phyloP scores from a whole-genome alignment of 2,329 filamentous ascomycete genomes.

The Akanthomyces muscarius region DNA sequence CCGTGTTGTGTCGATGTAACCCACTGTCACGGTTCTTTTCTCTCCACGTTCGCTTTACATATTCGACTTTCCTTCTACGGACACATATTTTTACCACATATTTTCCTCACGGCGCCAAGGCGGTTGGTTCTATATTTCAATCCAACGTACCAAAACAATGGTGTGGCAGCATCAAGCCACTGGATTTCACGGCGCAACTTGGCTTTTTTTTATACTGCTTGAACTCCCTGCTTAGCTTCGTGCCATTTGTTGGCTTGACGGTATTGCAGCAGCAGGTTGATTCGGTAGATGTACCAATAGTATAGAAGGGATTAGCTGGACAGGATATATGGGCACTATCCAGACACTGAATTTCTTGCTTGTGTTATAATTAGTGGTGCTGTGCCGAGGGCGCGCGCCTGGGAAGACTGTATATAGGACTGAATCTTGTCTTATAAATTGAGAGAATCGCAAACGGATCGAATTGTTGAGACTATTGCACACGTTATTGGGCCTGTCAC shows the following conservation, averaged over 20 bases:
- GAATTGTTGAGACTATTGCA: not conserved
- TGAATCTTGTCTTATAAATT: not conserved
- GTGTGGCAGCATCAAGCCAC: not conserved
- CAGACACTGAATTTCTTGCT: not conserved
- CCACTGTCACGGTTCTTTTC: conserved; percentile 16
- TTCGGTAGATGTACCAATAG: conserved; percentile 9
- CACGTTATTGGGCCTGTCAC: not conserved
- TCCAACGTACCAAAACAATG: conserved; percentile 4
- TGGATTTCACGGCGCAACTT: conserved; percentile 7
- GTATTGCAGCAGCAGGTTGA: not conserved
- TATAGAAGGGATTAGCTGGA: not conserved
- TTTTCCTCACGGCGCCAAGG: not conserved
- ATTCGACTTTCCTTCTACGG: not conserved
- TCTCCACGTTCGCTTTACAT: conserved; percentile 10
- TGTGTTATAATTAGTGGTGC: not conserved
- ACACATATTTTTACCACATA: not conserved
- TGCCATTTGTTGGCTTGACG: not conserved
- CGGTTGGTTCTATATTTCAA: conserved; percentile 1
- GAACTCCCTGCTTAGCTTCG: not conserved
- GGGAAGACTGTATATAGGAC: not conserved
- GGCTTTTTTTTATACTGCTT: not conserved
- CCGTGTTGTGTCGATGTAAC: conserved; percentile 43
- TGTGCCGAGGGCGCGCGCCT: not conserved
- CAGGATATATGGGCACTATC: not conserved
- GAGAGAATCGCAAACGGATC: not conserved